Evolutionary conservation across 1,284 basidiomycete species (phyloP).

Genomic region (Marasmius sp.): DNA sequence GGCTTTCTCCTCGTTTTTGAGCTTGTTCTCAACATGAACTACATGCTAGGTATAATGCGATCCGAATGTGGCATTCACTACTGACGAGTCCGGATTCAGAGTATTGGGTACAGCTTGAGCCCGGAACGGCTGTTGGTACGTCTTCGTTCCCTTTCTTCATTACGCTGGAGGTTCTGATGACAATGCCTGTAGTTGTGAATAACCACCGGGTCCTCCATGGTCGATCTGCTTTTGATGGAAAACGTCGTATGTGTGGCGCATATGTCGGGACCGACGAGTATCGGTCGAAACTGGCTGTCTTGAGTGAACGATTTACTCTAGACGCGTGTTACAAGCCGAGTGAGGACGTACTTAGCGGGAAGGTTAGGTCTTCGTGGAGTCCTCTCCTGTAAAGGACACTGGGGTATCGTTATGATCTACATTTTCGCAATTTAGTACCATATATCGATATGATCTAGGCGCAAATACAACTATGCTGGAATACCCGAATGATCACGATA

Average conservation of each 20-base stretch:
- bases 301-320: conserved; percentile 55
- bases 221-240: conserved; percentile 85
- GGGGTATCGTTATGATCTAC: neutral
- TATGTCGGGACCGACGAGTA: conserved; percentile 94
- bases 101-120: conserved; percentile 87
- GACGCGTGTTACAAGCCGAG: conserved; percentile 31
- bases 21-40: conserved; percentile 11
- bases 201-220: conserved; percentile 96
- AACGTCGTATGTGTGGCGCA: conserved; percentile 91
- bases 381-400: conserved; percentile 2
- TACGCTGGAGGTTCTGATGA: neutral
- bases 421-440: neutral
- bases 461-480: too few relatives aligned
- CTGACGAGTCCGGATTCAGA: conserved; percentile 82
- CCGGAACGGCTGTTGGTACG: conserved; percentile 85
- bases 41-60: conserved; percentile 73
- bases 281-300: conserved; percentile 70
- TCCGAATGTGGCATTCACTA: conserved; percentile 76
- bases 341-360: conserved; percentile 4
- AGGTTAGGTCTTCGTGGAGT: conserved; percentile 8
- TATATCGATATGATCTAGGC: neutral
- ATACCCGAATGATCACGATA: neutral
- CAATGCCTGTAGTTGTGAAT: conserved; percentile 67
- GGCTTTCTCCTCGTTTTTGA: neutral
- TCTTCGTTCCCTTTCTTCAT: conserved; percentile 16